Evolutionary conservation across 768 basidiomycete species (phyloP), one percentile per base, ranked within the genome.

Genomic region (Auricularia cornea): DNA sequence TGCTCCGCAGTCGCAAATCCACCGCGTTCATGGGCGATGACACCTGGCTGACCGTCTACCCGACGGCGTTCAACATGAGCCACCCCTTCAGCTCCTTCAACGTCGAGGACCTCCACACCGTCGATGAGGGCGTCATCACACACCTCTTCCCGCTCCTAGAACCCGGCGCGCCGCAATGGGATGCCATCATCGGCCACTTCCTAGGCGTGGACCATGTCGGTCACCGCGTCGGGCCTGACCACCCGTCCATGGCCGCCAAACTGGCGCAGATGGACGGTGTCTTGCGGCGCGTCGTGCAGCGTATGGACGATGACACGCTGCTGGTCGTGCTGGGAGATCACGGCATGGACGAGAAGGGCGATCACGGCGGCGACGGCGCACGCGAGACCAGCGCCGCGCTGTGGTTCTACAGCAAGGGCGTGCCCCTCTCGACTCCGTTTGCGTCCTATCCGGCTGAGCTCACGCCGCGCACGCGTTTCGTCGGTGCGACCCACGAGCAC

Each of bases 181-280:
- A 94, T 73, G 83, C 98, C 63, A 77, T 95, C 28, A 83, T 99
- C 30, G 96, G 91, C 4, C 97, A 98, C 69, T 90, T 94, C 68
- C 83, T 99, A 29, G 97, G 97, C 16, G 92, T 98, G 3, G 97
- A 98, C 72, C 97, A 98, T 71, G 94, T 89, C 44, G 97, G 97
- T 0, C 96, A 99, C 70, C 83, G 97, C 60, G 84, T 98, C 6
- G 95, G 96, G 0, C 94, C 96, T 0, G 87, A 91, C 62, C 89
- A 94, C 68, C 83, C 86, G 0, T 85, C 83, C 59, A 97, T 98
- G 94, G 83, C 80, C 65, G 75, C 83, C 28, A 99, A 99, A 73
- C 78, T 98, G 23, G 72, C 77, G 63, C 93, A 98, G 72, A 96
- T 98, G 92, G 86, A 98, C 72, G 72, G 79, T 31, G 86, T 97